Percentiles rank a stretch among this genome's conserved stretches.
Evolutionary conservation across 305 asterid species (phyloP).

Genomic region (Fraxinus ornus): DNA sequence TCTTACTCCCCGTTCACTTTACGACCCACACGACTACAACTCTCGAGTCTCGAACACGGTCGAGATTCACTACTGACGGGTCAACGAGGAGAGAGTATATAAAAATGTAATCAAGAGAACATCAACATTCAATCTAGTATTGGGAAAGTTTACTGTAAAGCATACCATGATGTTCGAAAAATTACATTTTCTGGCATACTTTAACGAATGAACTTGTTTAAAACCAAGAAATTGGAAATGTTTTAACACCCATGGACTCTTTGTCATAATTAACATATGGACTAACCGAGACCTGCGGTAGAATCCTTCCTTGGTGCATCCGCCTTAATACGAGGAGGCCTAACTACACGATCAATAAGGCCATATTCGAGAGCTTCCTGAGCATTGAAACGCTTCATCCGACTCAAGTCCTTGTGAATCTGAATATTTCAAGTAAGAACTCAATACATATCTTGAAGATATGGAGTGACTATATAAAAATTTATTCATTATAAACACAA

Average conservation of each 20-base stretch:
- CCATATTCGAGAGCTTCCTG: conserved; percentile 94
- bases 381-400: conserved; percentile 66
- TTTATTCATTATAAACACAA: background rate
- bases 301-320: conserved; percentile 55
- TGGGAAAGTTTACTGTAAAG: background rate
- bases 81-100: background rate
- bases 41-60: background rate
- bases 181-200: background rate
- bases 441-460: conserved; percentile 9
- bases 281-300: conserved; percentile 69
- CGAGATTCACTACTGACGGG: background rate
- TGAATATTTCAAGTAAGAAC: conserved; percentile 32
- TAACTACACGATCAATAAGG: conserved; percentile 70
- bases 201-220: background rate
- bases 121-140: background rate
- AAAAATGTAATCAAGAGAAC: background rate
- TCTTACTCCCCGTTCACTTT: background rate
- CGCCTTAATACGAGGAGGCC: conserved; percentile 59
- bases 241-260: background rate
- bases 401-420: conserved; percentile 70
- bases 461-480: background rate
- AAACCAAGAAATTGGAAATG: background rate
- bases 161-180: background rate
- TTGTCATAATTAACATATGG: background rate
- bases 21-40: background rate